These are phyloP conservation scores for Cymbopogon citratus DNA, from an alignment of 176 grass and related monocot genomes.

Conservation along the genomic window DNA sequence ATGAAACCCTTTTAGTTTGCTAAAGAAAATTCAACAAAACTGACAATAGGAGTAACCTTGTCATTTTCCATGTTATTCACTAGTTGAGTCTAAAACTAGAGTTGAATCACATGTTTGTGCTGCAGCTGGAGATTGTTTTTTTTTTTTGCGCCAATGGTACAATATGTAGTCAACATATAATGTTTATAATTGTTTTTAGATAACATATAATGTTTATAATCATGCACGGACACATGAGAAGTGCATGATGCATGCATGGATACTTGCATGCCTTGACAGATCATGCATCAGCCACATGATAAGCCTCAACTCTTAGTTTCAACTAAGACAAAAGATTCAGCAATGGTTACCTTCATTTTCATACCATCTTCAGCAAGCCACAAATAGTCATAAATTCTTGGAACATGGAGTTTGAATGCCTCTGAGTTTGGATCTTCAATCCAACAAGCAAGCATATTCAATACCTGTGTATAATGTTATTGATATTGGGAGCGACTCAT, in stretches of 20 bases:
- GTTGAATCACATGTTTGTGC: too few relatives aligned
- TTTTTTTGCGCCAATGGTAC: too few relatives aligned
- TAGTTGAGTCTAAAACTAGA: too few relatives aligned
- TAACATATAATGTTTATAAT: too few relatives aligned
- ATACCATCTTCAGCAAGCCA: conserved; percentile 97
- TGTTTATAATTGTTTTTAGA: too few relatives aligned
- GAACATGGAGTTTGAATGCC: conserved; percentile 77
- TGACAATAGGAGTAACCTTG: background rate
- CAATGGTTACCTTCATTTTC: conserved; percentile 70
- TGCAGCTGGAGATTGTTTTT: too few relatives aligned
- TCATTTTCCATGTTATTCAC: background rate
- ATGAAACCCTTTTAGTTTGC: background rate
- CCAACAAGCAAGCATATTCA: conserved; percentile 93
- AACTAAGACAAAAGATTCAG: background rate
- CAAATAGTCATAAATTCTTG: conserved; percentile 59
- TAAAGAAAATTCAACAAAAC: background rate
- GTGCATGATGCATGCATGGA: too few relatives aligned
- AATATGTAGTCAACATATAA: too few relatives aligned
- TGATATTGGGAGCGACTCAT: background rate
- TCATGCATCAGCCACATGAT: too few relatives aligned
- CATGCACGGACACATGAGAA: too few relatives aligned
- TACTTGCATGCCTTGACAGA: too few relatives aligned
- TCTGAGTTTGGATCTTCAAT: conserved; percentile 83
- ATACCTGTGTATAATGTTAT: conserved; percentile 32
- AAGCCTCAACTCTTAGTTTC: background rate